Evolutionary conservation across 352 stramenopile species (phyloP).

Genomic region (Pythium plurisporium): DNA sequence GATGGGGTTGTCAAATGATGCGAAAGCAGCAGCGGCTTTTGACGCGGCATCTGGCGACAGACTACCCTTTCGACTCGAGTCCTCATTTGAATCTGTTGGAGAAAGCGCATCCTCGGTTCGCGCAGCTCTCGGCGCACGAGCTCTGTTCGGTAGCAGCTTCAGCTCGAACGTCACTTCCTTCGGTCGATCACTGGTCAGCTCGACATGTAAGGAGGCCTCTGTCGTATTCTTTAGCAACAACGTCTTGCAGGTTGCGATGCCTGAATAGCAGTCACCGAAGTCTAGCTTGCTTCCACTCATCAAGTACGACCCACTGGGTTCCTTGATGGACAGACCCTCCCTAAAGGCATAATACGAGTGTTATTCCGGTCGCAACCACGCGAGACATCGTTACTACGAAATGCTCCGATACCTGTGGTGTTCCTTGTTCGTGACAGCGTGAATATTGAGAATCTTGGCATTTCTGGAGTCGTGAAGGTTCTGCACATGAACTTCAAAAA

Average conservation of each 20-base stretch:
- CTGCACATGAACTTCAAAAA: constrained; percentile 85
- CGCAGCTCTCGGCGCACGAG: constrained; percentile 45
- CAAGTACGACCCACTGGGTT: constrained; percentile 73
- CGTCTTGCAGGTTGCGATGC: constrained; percentile 76
- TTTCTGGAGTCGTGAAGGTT: constrained; percentile 85
- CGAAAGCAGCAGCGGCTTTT: constrained; percentile 36
- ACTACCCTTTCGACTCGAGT: constrained; percentile 61
- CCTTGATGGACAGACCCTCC: constrained; percentile 84
- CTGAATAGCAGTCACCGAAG: constrained; percentile 87
- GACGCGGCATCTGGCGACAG: constrained; percentile 59
- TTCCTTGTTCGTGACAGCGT: constrained; percentile 85
- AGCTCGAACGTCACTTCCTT: constrained; percentile 89
- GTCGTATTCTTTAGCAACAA: constrained; percentile 84
- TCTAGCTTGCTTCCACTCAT: constrained; percentile 87
- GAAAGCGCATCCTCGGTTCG: constrained; percentile 67
- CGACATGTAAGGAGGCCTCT: constrained; percentile 76
- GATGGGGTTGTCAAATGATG: constrained; percentile 46
- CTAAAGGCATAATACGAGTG: too few relatives aligned
- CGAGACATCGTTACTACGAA: too few relatives aligned
- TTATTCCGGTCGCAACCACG: too few relatives aligned
- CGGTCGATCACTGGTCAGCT: constrained; percentile 78
- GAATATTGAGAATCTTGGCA: constrained; percentile 82
- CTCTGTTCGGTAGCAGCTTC: constrained; percentile 74
- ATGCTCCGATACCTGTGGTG: constrained; percentile 71
- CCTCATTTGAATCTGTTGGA: constrained; percentile 69